A percentile compares a stretch with the other conserved stretches of the same genome.
phyloP scores from a whole-genome alignment of 164 flowering plant genomes.

The Macadamia tetraphylla region DNA sequence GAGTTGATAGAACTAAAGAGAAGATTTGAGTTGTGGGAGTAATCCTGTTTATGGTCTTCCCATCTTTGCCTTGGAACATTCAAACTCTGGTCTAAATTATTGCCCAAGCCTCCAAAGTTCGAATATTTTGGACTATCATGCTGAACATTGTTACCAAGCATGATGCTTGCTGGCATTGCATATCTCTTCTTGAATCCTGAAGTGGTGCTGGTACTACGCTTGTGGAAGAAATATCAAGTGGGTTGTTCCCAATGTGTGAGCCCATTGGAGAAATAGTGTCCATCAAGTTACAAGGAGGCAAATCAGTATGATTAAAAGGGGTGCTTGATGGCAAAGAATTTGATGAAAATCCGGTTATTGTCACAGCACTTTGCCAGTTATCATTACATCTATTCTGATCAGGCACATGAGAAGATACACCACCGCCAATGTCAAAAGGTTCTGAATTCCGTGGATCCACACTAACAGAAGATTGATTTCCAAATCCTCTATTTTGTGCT shows the following conservation, averaged over 20 bases:
- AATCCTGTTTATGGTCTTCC: conserved; percentile 27
- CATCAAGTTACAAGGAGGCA: conserved; percentile 19
- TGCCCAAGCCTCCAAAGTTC: conserved; percentile 10
- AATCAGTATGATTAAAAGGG: conserved; percentile 19
- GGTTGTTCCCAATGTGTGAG: conserved; percentile 21
- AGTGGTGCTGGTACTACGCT: conserved; percentile 19
- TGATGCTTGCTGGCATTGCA: conserved; percentile 22
- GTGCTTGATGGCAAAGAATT: conserved; percentile 26
- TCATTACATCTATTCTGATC: conserved; percentile 36
- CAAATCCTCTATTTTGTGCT: conserved; percentile 16
- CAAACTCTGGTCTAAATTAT: conserved; percentile 12
- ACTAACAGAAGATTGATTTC: conserved; percentile 29
- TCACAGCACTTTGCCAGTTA: conserved; percentile 45
- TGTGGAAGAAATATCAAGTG: conserved; percentile 25
- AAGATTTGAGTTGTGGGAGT: conserved; percentile 19
- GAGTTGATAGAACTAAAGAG: conserved; percentile 24
- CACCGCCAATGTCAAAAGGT: conserved; percentile 16
- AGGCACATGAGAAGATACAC: conserved; percentile 29
- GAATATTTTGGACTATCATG: conserved; percentile 21
- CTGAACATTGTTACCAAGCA: conserved; percentile 17
- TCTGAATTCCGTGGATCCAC: conserved; percentile 20
- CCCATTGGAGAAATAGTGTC: conserved; percentile 27
- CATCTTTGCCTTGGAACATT: conserved; percentile 26
- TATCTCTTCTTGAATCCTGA: conserved; percentile 31
- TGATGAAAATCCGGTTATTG: conserved; percentile 28